Base-by-base conservation (phyloP, 495 filamentous ascomycete genomes). In the Pyrenula aspistea region DNA sequence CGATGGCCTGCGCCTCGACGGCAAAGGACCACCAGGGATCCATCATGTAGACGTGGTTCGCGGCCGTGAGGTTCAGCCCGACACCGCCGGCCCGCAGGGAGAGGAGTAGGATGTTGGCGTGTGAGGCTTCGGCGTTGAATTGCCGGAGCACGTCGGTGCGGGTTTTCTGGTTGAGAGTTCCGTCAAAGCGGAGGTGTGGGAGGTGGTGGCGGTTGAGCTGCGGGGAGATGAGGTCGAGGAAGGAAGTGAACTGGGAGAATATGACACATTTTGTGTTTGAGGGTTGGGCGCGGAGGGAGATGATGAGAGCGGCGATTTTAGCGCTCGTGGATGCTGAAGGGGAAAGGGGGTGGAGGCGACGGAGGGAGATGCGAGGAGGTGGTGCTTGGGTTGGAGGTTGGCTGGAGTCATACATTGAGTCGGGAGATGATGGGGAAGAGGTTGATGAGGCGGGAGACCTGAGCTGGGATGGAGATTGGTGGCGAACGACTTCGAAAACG, bases 21-120 rank as follows among this genome's bases (percentile, higher is more conserved):
- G 94, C 91, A 67, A 88, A 96, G 60, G 88, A 93, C 94, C 94
- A 99, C 94, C 94, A 99, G 0, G 94, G 92, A 69, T 99, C 94
- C 92, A 96, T 96, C 86, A 99, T 90, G 67, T 85, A 96, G 11
- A 97, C 94, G 55, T 87, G 75, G 60, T 83, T 88, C 15, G 93
- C 93, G 55, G 81, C 80, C 2, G 91, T 96, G 49, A 99, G 75
- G 63, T 98, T 98, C 42, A 98, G 74, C 0, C 93, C 93, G 1
- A 98, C 93, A 24, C 93, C 93, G 20, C 93, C 93, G 2, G 94
- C 93, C 52, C 89, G 80, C 57, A 98, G 78, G 63, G 86, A 91
- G 57, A 98, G 75, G 11, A 98, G 69, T 22, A 98, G 74, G 36
- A 97, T 82, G 1, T 56, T 23, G 12, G 69, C 53, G 0, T 55